Percentiles rank a stretch among this genome's conserved stretches.
phyloP scores from a whole-genome alignment of 306 rosid species.

The Quercus engelmannii region DNA sequence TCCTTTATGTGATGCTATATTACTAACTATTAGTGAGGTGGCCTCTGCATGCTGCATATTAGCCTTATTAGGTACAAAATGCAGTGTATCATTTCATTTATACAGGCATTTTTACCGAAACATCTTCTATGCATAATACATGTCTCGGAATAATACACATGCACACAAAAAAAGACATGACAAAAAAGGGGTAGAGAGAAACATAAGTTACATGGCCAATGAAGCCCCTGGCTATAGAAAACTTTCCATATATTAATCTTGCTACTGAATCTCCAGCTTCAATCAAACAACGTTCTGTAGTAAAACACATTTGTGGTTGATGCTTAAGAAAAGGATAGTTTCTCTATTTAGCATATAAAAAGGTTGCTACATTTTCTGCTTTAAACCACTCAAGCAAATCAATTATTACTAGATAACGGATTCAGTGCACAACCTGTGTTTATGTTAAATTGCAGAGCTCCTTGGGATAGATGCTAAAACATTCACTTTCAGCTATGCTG shows the following conservation, averaged over 20 bases:
- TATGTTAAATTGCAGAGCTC: constrained; percentile 45
- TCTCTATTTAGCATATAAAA: too few species aligned
- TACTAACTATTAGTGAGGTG: background rate
- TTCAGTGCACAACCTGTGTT: background rate
- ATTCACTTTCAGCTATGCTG: too few species aligned
- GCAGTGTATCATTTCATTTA: background rate
- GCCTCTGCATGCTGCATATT: background rate
- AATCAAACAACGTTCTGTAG: too few species aligned
- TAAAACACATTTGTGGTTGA: background rate
- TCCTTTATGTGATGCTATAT: background rate
- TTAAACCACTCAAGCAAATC: background rate
- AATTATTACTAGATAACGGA: background rate
- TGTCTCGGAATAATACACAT: background rate
- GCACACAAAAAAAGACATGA: too few species aligned
- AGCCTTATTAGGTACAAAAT: background rate
- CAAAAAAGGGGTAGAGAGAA: too few species aligned
- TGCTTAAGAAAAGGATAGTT: background rate
- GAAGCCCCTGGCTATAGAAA: too few species aligned
- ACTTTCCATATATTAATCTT: too few species aligned
- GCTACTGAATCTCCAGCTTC: background rate
- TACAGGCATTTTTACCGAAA: background rate
- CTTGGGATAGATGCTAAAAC: background rate
- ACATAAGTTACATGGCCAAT: too few species aligned
- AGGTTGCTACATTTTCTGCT: background rate
- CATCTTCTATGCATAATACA: background rate